Evolutionary conservation across 306 rosid genomes (phyloP).

Genomic region (Hippophae rhamnoides): DNA sequence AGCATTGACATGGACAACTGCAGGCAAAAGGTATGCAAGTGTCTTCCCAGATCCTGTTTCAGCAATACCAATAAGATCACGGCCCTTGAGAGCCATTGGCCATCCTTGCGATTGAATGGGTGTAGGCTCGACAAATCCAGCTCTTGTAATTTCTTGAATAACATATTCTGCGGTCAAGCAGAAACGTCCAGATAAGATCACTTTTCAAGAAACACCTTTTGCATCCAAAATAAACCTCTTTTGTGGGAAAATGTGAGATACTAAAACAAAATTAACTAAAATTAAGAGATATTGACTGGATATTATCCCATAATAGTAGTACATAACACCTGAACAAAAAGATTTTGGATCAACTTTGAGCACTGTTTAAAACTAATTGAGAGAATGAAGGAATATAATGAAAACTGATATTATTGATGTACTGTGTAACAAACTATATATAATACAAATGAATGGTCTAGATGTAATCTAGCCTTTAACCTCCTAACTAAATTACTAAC

Average conservation of each 20-base stretch:
- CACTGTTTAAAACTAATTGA: no score
- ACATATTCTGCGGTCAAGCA: constrained; percentile 57
- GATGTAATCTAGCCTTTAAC: no score
- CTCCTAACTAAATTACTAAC: no score
- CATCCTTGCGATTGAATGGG: constrained; percentile 99
- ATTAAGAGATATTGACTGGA: no score
- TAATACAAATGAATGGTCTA: no score
- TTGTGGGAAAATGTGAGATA: background rate
- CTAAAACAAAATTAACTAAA: no score
- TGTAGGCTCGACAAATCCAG: constrained; percentile 94
- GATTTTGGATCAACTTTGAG: no score
- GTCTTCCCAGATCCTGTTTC: constrained; percentile 99
- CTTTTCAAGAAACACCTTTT: constrained; percentile 1
- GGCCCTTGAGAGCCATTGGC: constrained; percentile 98
- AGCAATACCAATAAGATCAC: constrained; percentile 95
- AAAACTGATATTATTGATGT: no score
- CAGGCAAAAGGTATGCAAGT: constrained; percentile 87
- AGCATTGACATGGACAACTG: constrained; percentile 97
- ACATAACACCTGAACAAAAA: no score
- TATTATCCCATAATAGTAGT: no score
- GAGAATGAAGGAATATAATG: no score
- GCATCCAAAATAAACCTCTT: constrained; percentile 7
- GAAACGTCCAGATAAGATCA: constrained; percentile 9
- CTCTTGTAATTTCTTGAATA: constrained; percentile 67
- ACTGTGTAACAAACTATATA: no score